Evolutionary conservation across 2,329 filamentous ascomycete species (phyloP), one percentile per base, ranked within the genome.

Genomic region (Triangularia verruculosa): DNA sequence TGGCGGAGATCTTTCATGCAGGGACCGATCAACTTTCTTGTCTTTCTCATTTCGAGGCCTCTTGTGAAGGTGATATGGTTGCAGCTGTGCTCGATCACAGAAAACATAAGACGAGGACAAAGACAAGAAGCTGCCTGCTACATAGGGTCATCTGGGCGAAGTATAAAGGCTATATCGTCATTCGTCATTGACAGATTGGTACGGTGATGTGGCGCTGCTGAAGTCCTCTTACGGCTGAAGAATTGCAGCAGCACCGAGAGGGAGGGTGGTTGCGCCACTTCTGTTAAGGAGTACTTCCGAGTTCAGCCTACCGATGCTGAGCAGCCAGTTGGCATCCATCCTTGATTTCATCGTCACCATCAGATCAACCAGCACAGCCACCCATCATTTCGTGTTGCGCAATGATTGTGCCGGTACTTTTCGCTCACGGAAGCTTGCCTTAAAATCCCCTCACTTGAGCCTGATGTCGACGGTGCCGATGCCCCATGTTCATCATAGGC

Each of bases 331-430:
- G 39, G 39, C 30, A n/a, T 30, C 32, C 13, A n/a, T 51, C n/a
- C 25, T 47, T 12, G 7, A 12, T 53, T 11, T 17, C 28, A 24
- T 62, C 52, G 25, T 12, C 15, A 32, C 20, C 32, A 4, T 4
- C 9, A 28, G 27, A n/a, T 43, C 34, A n/a, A 24, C n/a, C 25
- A 62, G 59, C 59, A 64, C 64, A 62, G 64, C 64, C 64, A 66
- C 64, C 25, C 24, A 25, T 34, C 52, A 28, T 15, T 52, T 34
- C 27, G 32, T 47, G 39, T 47, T 47, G 13, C n/a, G 17, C 59
- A 11, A 6, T 30, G 59, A 62, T 51, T 22, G 17, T 57, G 28
- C 39, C 53, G 56, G 59, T 32, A 58, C 56, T 58, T 58, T 58
- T n/a, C 32, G 13, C 28, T 39, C 34, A 30, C 57, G 57, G 57